Evolutionary conservation across 768 basidiomycete species (phyloP), one percentile per base, ranked within the genome.

Genomic region (Suillus cothurnatus): DNA sequence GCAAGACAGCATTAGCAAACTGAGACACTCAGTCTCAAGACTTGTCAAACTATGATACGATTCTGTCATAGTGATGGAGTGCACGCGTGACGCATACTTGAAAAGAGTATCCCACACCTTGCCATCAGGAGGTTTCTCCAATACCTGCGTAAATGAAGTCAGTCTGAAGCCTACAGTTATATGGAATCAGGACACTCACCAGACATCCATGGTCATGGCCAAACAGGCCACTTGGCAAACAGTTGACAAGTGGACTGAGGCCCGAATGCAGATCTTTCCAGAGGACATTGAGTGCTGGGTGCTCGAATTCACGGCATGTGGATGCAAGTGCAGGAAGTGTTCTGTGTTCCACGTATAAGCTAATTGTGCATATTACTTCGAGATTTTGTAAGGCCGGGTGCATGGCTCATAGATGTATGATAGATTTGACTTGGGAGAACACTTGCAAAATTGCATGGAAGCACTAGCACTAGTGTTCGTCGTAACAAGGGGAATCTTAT

Each of bases 251-350:
- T 3, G 73, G 73, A 26, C 62, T 45, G 0, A 76, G n/a, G n/a
- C n/a, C 56, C 6, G 62, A 72, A 38, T 62, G 72, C 50, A 74
- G 32, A 36, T 69, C 60, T 36, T 61, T 62, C 73, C 74, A 76
- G 1, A 76, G 38, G 49, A 67, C 74, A 55, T 74, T 67, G 3
- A 74, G 59, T 41, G 74, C 73, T 31, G 71, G 69, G 49, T 68
- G 66, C 4, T 58, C 61, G 45, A 52, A 52, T 2, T 7, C 28
- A 9, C 50, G 28, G 28, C 50, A 52, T 52, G 50, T 31, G 9
- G 50, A 52, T 28, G 50, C 50, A 52, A 52, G 19, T 31, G 50
- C 28, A 19, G 50, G 26, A 52, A 52, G 26, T 0, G 26, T 28
- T 28, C 7, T 26, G 15, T 2, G 7, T 28, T 52, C 3, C 28